phyloP scores from a whole-genome alignment of 331 rosid genomes.

The Malus hybrid region DNA sequence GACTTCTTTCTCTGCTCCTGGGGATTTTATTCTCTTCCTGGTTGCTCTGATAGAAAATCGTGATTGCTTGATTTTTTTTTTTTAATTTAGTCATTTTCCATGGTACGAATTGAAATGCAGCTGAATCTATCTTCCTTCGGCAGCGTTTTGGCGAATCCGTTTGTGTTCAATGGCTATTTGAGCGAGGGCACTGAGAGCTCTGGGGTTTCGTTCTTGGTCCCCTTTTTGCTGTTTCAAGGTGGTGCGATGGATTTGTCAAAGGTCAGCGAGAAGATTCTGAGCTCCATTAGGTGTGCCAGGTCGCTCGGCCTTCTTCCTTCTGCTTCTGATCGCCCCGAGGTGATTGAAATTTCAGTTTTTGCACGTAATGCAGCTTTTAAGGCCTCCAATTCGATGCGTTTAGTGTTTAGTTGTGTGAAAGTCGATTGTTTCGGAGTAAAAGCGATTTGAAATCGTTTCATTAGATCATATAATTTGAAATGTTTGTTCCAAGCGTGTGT shows the following conservation, averaged over 20 bases:
- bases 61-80: no score
- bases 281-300: conserved; percentile 96
- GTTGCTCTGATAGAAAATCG: no score
- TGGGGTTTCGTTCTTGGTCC: conserved; percentile 73
- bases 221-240: conserved; percentile 82
- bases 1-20: no score
- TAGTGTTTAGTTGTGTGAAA: no score
- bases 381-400: not conserved
- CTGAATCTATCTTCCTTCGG: conserved; percentile 80
- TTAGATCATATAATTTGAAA: no score
- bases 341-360: conserved; percentile 12
- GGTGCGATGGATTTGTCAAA: conserved; percentile 89
- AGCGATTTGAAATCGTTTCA: no score
- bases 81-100: no score
- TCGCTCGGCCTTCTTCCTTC: conserved; percentile 91
- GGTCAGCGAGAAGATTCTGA: conserved; percentile 89
- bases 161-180: conserved; percentile 46
- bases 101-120: conserved; percentile 77
- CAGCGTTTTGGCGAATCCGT: conserved; percentile 65
- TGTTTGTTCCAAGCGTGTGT: no score
- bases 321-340: conserved; percentile 91
- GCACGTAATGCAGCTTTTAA: conserved; percentile 5
- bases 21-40: no score
- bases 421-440: no score
- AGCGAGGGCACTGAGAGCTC: conserved; percentile 73